Evolutionary conservation across 2,329 filamentous ascomycete genomes (phyloP), one percentile per base, ranked within the genome.

Genomic region (Neonectria magnoliae): DNA sequence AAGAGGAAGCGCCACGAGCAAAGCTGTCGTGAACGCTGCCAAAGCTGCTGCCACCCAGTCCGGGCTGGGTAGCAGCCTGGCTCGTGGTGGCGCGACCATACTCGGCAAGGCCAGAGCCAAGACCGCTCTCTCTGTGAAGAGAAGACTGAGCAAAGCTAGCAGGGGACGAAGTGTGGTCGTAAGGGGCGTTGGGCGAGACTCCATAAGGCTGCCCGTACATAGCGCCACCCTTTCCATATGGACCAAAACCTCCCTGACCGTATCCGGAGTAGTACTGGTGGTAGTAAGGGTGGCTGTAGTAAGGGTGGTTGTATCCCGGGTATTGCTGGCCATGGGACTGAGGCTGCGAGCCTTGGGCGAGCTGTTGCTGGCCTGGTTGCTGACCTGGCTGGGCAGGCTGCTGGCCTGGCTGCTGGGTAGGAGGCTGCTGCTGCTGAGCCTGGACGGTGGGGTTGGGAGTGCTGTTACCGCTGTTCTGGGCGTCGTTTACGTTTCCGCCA

Each of bases 381-480:
- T 80, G 78, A 65, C 83, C 83, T 59, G 79, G 81, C 68, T 79
- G 80, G 14, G 71, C 75, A 29, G 73, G 76, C 52, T 75, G 78
- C 70, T 81, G 79, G 82, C 83, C 75, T 36, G 73, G 76, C 53
- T 75, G 78, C 71, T 81, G 79, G 83, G 83, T 29, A 81, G 81
- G 54, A 65, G 83, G 82, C 36, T 82, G 81, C 59, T 78, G 64
- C 67, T 81, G 80, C 72, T 87, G 86, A 51, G 81, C 81, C 75
- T 87, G 86, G 11, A 82, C 81, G 44, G 90, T 85, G 29, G 94
- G 94, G 81, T 97, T 96, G 38, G 95, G 94, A 2, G 94, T 98
- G 74, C 91, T 95, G 78, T 96, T 91, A 48, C 94, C 95, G 77
- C 93, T 97, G 82, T 91, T 93, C 75, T 94, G 92, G 66, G 88